Percentiles rank a stretch among this genome's conserved stretches.
These are phyloP conservation scores for Teratosphaeria epicoccoides DNA, from an alignment of 2,329 filamentous ascomycete genomes.

Conservation along the genomic window DNA sequence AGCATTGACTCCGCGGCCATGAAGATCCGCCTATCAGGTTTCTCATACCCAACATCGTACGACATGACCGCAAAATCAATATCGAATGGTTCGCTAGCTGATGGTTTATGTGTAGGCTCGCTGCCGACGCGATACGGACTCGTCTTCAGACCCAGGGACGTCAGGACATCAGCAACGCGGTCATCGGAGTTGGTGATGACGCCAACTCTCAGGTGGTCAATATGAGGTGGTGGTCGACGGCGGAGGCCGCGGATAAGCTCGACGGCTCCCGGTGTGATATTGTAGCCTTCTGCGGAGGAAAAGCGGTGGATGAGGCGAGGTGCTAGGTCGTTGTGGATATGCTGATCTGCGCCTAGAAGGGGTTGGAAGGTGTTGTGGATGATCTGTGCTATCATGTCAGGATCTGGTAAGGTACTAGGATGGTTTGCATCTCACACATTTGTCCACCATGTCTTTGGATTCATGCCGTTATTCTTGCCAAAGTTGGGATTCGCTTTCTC, in stretches of 20 bases:
- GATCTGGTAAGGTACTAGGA: not conserved
- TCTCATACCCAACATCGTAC: constrained; percentile 52
- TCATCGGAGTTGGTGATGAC: constrained; percentile 55
- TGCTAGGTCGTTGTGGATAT: constrained; percentile 37
- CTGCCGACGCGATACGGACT: constrained; percentile 26
- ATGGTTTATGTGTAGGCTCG: not conserved
- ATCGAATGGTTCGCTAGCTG: constrained; percentile 19
- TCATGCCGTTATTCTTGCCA: constrained; percentile 43
- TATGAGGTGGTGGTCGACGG: constrained; percentile 6
- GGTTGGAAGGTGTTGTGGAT: constrained; percentile 45
- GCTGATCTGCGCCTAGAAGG: constrained; percentile 22
- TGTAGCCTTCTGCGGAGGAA: constrained; percentile 44
- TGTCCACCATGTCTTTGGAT: constrained; percentile 48
- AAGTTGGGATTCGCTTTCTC: constrained; percentile 46
- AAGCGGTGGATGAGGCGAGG: constrained; percentile 44
- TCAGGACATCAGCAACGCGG: constrained; percentile 45
- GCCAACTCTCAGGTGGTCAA: constrained; percentile 36
- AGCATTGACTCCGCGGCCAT: constrained; percentile 41
- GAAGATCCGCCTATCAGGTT: constrained; percentile 49
- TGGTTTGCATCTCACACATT: constrained; percentile 33
- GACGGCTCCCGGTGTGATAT: constrained; percentile 36
- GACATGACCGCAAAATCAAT: constrained; percentile 52
- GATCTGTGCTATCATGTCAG: constrained; percentile 27
- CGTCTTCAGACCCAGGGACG: constrained; percentile 43
- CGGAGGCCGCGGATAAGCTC: constrained; percentile 36